These are phyloP conservation scores for Senna tora DNA, from an alignment of 306 rosid genomes.

Conservation along the genomic window DNA sequence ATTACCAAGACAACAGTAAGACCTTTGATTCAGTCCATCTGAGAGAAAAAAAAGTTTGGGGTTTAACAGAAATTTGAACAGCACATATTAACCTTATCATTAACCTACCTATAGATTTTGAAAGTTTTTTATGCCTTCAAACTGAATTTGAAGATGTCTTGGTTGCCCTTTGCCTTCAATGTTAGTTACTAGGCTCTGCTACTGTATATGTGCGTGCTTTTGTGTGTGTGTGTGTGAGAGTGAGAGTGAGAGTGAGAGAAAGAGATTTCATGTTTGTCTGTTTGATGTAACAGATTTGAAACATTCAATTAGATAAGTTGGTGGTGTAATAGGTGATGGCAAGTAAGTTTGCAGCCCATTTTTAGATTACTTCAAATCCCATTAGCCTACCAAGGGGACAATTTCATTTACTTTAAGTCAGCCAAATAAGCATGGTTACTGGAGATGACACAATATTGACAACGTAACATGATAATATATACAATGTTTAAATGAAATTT, in stretches of 20 bases:
- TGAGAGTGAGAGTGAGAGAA: background rate
- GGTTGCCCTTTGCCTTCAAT: background rate
- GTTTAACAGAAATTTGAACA: background rate
- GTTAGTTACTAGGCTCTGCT: background rate
- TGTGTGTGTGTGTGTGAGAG: background rate
- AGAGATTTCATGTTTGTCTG: background rate
- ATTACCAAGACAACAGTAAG: background rate
- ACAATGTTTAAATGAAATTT: too few species aligned
- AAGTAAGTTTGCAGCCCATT: background rate
- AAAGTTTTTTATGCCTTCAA: background rate
- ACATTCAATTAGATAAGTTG: slow-evolving; percentile 16
- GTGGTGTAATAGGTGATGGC: background rate
- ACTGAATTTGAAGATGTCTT: background rate
- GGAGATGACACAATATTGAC: too few species aligned
- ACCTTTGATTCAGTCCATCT: background rate
- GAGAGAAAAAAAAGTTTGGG: too few species aligned
- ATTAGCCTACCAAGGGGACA: background rate
- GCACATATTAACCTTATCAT: background rate
- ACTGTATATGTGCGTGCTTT: background rate
- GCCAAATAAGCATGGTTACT: too few species aligned
- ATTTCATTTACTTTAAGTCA: background rate
- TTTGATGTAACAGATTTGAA: slow-evolving; percentile 1
- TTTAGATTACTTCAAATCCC: background rate
- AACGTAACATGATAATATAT: too few species aligned
- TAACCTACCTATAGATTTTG: background rate